Base-by-base conservation (phyloP, 2,329 filamentous ascomycete genomes). In the Aspergillus pseudoglaucus region DNA sequence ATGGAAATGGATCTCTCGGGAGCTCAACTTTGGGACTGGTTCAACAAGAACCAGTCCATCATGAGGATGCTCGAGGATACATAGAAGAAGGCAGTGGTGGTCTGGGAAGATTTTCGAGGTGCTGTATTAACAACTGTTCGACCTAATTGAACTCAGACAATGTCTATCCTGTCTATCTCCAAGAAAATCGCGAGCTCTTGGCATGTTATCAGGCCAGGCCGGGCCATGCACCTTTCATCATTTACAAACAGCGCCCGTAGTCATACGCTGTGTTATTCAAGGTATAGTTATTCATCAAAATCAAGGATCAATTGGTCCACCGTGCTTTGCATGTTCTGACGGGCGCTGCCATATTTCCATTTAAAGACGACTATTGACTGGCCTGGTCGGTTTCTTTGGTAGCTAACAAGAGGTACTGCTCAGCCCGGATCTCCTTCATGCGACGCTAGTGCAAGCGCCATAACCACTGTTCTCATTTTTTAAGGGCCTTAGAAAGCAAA, bases 21-120 rank as follows among this genome's bases (percentile, higher is more conserved):
- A 8, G 48, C 42, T 43, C 32, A 47, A 10, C 48, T 50, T 5
- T 50, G 48, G 48, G 48, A 49, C 42, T 50, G 45, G 48, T 50
- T 50, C 18, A 50, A 45, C 20, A 45, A 50, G 37, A 50, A 50
- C 20, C 45, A 50, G 45, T 45, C 32, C n/a, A 35, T 35, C 9
- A 35, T 35, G 32, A 35, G 32, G 32, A 35, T 35, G 9, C 32
- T 35, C 15, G 32, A 35, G 32, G 32, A 35, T 35, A 15, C 32
- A 35, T 35, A 35, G 32, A 35, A 35, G 1, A 35, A 35, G 14
- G 32, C 14, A 20, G 17, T 20, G 30, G n/a, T 44, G 25, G 32
- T 15, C 7, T 25, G 17, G 14, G 15, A 23, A 23, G 20, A 17
- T 25, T 33, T 5, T 33, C 30, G n/a, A 8, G 10, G n/a, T 18